Percentiles rank a stretch among this genome's conserved stretches.
phyloP scores from a whole-genome alignment of 2,329 filamentous ascomycete species.

The Fusarium liriodendri region DNA sequence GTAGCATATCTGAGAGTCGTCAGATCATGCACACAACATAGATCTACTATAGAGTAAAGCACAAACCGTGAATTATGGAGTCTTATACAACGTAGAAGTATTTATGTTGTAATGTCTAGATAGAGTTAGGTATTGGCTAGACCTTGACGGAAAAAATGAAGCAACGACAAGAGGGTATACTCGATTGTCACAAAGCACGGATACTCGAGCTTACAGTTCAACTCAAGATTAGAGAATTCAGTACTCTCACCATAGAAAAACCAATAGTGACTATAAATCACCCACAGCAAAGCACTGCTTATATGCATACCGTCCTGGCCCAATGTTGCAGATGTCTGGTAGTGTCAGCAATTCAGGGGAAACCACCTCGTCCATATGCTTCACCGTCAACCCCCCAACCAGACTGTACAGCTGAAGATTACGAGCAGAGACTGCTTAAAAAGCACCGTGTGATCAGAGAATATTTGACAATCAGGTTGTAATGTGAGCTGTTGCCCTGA shows the following conservation, averaged over 20 bases:
- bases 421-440: neutral
- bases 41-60: neutral
- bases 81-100: too few relatives aligned
- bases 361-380: neutral
- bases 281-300: neutral
- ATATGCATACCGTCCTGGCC: neutral
- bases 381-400: neutral
- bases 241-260: neutral
- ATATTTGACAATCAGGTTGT: too few relatives aligned
- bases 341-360: neutral
- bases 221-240: neutral
- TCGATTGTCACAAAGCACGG: neutral
- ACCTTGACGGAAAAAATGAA: neutral
- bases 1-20: neutral
- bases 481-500: neutral
- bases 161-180: neutral
- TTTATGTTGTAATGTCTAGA: neutral
- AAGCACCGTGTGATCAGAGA: too few relatives aligned
- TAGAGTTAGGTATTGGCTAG: neutral
- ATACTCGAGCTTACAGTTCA: neutral
- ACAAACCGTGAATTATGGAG: neutral
- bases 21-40: neutral
- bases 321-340: neutral
- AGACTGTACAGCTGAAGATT: neutral
- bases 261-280: neutral